Evolutionary conservation across 1,139 yeast species (phyloP).

Genomic region (Yamadazyma sp.): DNA sequence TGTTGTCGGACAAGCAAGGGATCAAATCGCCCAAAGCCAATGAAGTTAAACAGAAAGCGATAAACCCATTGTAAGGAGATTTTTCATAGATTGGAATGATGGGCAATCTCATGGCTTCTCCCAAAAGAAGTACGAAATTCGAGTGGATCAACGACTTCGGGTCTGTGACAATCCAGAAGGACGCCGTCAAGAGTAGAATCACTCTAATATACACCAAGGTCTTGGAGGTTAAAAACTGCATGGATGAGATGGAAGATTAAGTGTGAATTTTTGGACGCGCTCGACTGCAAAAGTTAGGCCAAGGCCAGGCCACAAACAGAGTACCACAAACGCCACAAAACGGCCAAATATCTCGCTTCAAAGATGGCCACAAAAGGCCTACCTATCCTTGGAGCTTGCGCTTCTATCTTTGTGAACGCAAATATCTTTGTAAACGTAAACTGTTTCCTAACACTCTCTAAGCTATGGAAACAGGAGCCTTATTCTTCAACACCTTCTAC

Average conservation of each 20-base stretch:
- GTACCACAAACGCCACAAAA: background rate
- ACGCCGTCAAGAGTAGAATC: slow-evolving; percentile 41
- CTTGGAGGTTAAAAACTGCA: slow-evolving; percentile 61
- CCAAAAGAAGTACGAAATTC: slow-evolving; percentile 54
- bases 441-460: no score
- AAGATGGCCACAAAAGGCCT: no score
- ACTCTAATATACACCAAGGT: slow-evolving; percentile 51
- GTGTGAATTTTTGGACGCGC: no score
- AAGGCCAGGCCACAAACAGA: background rate
- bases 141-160: slow-evolving; percentile 40
- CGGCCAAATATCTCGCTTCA: no score
- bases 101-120: slow-evolving; percentile 59
- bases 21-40: slow-evolving; percentile 54
- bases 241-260: slow-evolving; percentile 17
- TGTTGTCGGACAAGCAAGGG: slow-evolving; percentile 58
- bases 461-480: background rate
- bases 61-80: slow-evolving; percentile 54
- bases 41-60: slow-evolving; percentile 45
- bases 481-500: background rate
- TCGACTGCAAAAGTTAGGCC: background rate
- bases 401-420: no score
- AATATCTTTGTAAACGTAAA: no score
- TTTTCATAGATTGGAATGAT: slow-evolving; percentile 39
- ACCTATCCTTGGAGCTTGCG: no score
- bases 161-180: slow-evolving; percentile 64